Percentiles rank a stretch among this genome's conserved stretches.
Conservation (phyloP, 83 land plant species). For the Thuja plicata region DNA sequence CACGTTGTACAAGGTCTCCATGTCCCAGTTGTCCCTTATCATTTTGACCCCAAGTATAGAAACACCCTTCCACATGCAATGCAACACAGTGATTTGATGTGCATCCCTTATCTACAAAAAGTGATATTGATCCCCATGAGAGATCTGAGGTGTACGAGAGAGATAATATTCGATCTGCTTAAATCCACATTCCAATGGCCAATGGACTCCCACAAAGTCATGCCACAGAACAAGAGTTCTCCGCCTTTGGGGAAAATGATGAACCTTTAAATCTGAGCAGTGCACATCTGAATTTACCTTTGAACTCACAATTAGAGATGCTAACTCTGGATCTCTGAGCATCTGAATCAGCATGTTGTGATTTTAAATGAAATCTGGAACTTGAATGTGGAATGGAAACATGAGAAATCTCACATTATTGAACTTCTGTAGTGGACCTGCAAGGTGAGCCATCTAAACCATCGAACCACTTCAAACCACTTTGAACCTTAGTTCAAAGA, state of each 20-base stretch:
- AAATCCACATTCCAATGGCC: slow-evolving; percentile 40
- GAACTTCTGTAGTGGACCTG: too few relatives aligned
- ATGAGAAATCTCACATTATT: too few relatives aligned
- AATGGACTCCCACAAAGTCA: slow-evolving; percentile 58
- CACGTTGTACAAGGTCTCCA: slow-evolving; percentile 64
- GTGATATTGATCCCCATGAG: slow-evolving; percentile 70
- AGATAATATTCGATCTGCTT: slow-evolving; percentile 30
- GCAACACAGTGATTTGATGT: slow-evolving; percentile 90
- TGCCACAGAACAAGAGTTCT: slow-evolving; percentile 87
- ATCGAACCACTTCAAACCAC: too few relatives aligned
- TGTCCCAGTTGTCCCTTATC: slow-evolving; percentile 94
- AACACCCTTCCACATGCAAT: slow-evolving; percentile 86
- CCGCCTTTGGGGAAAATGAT: slow-evolving; percentile 43
- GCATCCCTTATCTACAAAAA: slow-evolving; percentile 78
- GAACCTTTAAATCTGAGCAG: too few relatives aligned
- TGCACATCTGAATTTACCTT: too few relatives aligned
- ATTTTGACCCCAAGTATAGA: slow-evolving; percentile 98
- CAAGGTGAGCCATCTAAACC: too few relatives aligned
- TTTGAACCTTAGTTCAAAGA: too few relatives aligned
- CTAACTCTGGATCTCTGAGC: too few relatives aligned
- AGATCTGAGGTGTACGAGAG: slow-evolving; percentile 70
- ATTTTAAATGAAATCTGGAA: too few relatives aligned
- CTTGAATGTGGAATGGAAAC: too few relatives aligned
- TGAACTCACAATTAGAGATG: too few relatives aligned
- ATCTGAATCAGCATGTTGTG: too few relatives aligned